A percentile compares a stretch with the other conserved stretches of the same genome.
Evolutionary conservation across 345 rosid species (phyloP).

Genomic region (Hibiscus trionum): DNA sequence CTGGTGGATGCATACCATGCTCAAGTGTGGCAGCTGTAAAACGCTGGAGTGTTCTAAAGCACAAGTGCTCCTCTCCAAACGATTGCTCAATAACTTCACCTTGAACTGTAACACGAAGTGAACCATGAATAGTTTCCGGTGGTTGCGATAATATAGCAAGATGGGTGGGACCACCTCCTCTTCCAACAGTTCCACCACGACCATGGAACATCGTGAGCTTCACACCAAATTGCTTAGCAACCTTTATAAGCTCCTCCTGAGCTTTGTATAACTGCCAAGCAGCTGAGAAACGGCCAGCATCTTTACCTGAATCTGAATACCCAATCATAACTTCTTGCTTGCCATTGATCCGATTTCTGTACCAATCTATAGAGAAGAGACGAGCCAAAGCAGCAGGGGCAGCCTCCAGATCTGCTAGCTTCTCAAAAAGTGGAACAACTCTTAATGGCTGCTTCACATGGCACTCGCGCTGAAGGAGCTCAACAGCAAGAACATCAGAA

Average conservation of each 20-base stretch:
- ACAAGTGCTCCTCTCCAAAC: conserved; percentile 90
- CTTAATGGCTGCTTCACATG: conserved; percentile 77
- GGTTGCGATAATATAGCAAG: conserved; percentile 99
- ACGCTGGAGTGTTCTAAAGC: conserved; percentile 93
- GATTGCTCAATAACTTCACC: conserved; percentile 98
- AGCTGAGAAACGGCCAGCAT: conserved; percentile 90
- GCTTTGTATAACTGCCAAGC: conserved; percentile 98
- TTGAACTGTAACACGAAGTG: conserved; percentile 89
- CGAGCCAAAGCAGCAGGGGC: conserved; percentile 94
- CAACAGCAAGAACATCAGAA: conserved; percentile 94
- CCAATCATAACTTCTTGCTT: conserved; percentile 99
- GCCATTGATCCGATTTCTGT: conserved; percentile 76
- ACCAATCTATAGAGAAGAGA: conserved; percentile 93
- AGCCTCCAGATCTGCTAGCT: conserved; percentile 92
- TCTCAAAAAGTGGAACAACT: conserved; percentile 98
- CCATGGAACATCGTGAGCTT: conserved; percentile 99
- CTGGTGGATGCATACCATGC: conserved; percentile 95
- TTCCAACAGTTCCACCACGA: conserved; percentile 98
- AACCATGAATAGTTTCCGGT: conserved; percentile 92
- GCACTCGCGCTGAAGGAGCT: conserved; percentile 95
- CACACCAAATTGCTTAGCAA: conserved; percentile 73
- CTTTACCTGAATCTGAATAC: conserved; percentile 97
- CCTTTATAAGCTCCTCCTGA: conserved; percentile 94
- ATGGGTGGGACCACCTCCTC: conserved; percentile 99
- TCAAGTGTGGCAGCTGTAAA: conserved; percentile 96